Conservation (phyloP, 75 land plant genomes). For the Pseudotsuga menziesii region DNA sequence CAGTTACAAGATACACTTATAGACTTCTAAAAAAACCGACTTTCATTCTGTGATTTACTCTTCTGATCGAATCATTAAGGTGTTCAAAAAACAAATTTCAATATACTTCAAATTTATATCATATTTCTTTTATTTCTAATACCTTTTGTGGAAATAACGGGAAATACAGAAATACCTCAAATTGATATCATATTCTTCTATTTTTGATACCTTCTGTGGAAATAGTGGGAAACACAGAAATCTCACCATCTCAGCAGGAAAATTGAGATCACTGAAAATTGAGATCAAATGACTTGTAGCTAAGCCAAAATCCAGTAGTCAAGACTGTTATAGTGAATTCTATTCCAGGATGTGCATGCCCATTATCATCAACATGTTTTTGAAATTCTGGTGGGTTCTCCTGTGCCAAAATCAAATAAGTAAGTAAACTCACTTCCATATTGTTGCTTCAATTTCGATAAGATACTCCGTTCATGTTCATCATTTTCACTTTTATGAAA, state of each 20-base stretch:
- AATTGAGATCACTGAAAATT: no score
- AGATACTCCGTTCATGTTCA: constrained; percentile 87
- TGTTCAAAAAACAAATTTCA: neutral
- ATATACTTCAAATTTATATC: neutral
- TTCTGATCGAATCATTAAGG: neutral
- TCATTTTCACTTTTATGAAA: constrained; percentile 96
- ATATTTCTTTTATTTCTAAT: no score
- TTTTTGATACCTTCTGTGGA: neutral
- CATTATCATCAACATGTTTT: constrained; percentile 41
- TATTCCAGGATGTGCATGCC: constrained; percentile 62
- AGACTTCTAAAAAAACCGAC: neutral
- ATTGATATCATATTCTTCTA: neutral
- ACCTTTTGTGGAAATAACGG: no score
- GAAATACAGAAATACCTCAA: neutral
- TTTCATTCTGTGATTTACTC: neutral
- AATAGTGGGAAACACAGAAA: neutral
- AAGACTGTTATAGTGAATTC: constrained; percentile 82
- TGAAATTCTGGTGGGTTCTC: constrained; percentile 69
- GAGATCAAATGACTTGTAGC: constrained; percentile 78
- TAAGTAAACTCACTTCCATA: constrained; percentile 94
- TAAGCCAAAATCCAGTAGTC: constrained; percentile 90
- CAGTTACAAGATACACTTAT: neutral
- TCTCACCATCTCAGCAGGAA: constrained; percentile 77
- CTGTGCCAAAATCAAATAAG: constrained; percentile 75
- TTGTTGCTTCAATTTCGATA: constrained; percentile 89